Base-by-base conservation (phyloP, 805 yeast genomes). In the Cyberlindnera euphorbiae region DNA sequence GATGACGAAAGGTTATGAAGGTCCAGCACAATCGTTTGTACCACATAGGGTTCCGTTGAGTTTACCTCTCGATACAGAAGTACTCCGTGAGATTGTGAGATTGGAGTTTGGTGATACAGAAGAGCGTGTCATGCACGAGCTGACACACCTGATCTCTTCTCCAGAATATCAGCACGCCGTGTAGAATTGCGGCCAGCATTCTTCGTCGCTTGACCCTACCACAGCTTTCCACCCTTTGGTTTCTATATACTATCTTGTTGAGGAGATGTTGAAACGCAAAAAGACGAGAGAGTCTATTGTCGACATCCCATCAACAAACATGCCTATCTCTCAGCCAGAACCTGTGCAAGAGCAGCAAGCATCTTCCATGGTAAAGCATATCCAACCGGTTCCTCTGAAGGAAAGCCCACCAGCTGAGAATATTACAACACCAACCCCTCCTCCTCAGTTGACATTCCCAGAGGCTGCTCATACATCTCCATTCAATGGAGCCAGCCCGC, bases 1-100 rank as follows among this genome's bases (percentile, higher is more conserved):
- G 98, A 86, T 93, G 90, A 71, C 71, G 38, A 79, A 79, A 56
- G 96, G 96, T 24, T 88, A 74, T 55, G 96, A 87, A 37, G 73
- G 73, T 24, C 73, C 80, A 0, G 80, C 84, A 1, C 71, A 78
- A 9, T 77, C 78, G 29, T 82, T 79, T 55, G 61, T 93, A 26
- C 96, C 97, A 0, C 71, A 69, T 32, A 71, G 99, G 48, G 60
- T 66, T 4, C 98, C 98, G 3, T 62, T 93, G 49, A 64, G 67
- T 13, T 62, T 73, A 35, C 95, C 94, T 0, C 64, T 86, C 35
- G 81, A 85, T 50, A 69, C 67, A 0, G 71, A 64, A 1, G 85
- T 89, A 9, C 64, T 90, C 9, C 70, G 71, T 38, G 85, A 84
- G 35, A 87, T 93, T 69, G 77, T 82, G 17, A 72, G 77, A 2